These are phyloP conservation scores for Fusarium torulosum DNA, from an alignment of 2,329 filamentous ascomycete species.

Conservation along the genomic window DNA sequence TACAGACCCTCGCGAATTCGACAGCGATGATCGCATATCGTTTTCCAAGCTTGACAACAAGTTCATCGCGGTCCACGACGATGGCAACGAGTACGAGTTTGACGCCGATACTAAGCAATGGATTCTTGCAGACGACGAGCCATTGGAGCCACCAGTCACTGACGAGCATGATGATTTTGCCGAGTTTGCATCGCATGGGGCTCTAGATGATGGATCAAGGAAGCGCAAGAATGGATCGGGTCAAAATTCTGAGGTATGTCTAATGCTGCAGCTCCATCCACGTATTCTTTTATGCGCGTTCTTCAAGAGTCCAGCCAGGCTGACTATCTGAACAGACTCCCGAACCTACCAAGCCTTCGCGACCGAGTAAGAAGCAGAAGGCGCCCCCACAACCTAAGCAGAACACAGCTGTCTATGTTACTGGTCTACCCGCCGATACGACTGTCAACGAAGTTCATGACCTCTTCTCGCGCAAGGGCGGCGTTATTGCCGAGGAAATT, in stretches of 20 bases:
- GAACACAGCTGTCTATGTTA: constrained; percentile 94
- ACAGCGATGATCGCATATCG: constrained; percentile 83
- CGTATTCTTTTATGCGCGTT: neutral
- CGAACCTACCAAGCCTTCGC: constrained; percentile 54
- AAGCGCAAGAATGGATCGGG: constrained; percentile 60
- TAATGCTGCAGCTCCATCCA: neutral
- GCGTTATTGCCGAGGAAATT: constrained; percentile 94
- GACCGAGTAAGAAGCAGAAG: constrained; percentile 61
- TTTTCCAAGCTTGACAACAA: constrained; percentile 87
- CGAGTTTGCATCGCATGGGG: constrained; percentile 44
- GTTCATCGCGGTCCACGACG: constrained; percentile 85
- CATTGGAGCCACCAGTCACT: constrained; percentile 56
- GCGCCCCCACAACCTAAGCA: constrained; percentile 67
- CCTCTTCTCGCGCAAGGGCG: constrained; percentile 85
- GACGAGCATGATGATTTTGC: constrained; percentile 54
- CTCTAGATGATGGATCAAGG: constrained; percentile 47
- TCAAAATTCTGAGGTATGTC: constrained; percentile 59
- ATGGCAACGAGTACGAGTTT: constrained; percentile 88
- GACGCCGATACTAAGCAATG: constrained; percentile 78
- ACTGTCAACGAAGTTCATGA: constrained; percentile 84
- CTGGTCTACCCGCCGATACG: constrained; percentile 83
- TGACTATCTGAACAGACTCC: constrained; percentile 39
- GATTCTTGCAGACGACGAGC: constrained; percentile 72
- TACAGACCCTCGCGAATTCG: constrained; percentile 75
- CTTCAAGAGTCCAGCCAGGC: constrained; percentile 1